Percentiles rank a stretch among this genome's conserved stretches.
Evolutionary conservation across 805 yeast species (phyloP).

Genomic region (Kazachstania taianensis): DNA sequence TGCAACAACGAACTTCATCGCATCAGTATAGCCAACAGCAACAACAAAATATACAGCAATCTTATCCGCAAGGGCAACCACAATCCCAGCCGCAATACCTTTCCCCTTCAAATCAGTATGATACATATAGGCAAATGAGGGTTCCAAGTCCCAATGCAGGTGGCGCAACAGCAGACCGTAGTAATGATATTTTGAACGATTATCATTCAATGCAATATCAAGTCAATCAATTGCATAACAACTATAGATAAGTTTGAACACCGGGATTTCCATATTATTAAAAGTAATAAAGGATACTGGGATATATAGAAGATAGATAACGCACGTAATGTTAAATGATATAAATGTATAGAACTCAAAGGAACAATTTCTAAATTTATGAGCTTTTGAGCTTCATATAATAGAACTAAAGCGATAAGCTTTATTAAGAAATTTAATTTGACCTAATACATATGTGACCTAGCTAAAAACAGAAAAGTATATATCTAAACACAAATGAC

Average conservation of each 20-base stretch:
- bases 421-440: no score
- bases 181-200: conserved; percentile 44
- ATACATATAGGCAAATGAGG: conserved; percentile 5
- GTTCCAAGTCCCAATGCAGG: conserved; percentile 1
- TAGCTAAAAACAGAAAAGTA: not conserved
- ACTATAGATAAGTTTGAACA: conserved; percentile 12
- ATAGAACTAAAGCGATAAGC: no score
- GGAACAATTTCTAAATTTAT: no score
- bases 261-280: no score
- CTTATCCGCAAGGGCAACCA: not conserved
- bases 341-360: no score
- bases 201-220: conserved; percentile 59
- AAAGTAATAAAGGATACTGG: no score
- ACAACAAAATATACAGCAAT: conserved; percentile 13
- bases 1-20: conserved; percentile 6
- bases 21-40: conserved; percentile 7
- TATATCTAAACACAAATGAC: no score
- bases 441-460: no score
- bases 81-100: not conserved
- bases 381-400: no score
- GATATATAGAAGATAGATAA: no score
- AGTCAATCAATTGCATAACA: conserved; percentile 43
- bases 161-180: conserved; percentile 1
- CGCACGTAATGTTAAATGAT: no score
- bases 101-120: conserved; percentile 8